Evolutionary conservation across 768 basidiomycete species (phyloP), one percentile per base, ranked within the genome.

Genomic region (Cystobasidium ongulense): DNA sequence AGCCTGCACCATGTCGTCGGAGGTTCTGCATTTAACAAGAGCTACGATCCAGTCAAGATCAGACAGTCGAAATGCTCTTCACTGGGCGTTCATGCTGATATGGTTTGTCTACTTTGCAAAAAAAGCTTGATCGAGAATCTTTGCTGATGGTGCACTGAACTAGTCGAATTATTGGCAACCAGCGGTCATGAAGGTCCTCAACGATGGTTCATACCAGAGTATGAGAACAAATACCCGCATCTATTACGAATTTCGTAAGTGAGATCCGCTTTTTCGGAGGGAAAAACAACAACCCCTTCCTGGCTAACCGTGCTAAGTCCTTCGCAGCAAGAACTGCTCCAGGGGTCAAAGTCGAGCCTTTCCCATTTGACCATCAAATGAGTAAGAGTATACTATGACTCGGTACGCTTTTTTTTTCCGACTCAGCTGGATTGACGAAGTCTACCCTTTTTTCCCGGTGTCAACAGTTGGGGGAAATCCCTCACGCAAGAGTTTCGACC

Each of bases 121-220:
- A 7, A 7, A 57, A 57, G 25, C 13, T 5, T 8, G 17, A 8
- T 35, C 7, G n/a, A 63, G 31, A 8, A 8, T 5, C 8, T 23
- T 7, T 35, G n/a, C 63, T 64, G 63, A 64, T 35, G 5, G 4
- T 13, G 7, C 17, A 13, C 25, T 5, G 5, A 27, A 27, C 57
- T 64, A 64, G 66, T 50, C 43, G 25, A 68, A 68, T 50, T 68
- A 68, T 29, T 68, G 66, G 66, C 39, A 43, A 31, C 66, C 66
- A 53, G 27, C n/a, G 31, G 10, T 68, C 29, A 54, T 50, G 21
- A 43, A 50, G 13, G 17, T 61, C 13, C 43, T 68, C 13, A 27
- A 11, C n/a, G 53, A 68, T 36, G 66, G 66, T 25, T 68, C 66
- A 61, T 68, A 68, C 31, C 13, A 29, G 4, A 43, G 46, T 3